Evolutionary conservation across 2,329 filamentous ascomycete genomes (phyloP), one percentile per base, ranked within the genome.

Genomic region (Pseudopithomyces maydicus): DNA sequence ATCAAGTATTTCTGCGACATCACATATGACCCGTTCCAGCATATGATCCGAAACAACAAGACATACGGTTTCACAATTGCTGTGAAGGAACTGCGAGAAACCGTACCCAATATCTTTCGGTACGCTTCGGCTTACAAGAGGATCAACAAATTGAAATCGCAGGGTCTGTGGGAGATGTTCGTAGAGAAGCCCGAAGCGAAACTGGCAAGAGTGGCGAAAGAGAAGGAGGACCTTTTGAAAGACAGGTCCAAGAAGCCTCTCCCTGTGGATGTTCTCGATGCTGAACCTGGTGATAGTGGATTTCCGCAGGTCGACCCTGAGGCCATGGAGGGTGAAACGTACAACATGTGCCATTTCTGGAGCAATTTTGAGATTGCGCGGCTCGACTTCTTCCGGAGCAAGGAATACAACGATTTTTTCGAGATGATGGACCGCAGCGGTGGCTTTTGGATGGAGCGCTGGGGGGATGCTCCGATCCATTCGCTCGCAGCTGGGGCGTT

Each of bases 321-420:
- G 72, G 86, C 88, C 41, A 99, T 99, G 95, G 94, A 98, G 74
- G 92, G 92, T 62, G 95, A 99, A 77, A 91, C 88, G 69, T 99
- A 99, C 83, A 99, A 99, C 80, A 99, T 99, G 95, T 99, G 95
- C 76, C 95, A 99, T 81, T 99, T 97, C 82, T 99, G 95, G 95
- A 97, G 92, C 77, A 99, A 99, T 77, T 99, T 99, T 67, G 95
- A 99, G 78, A 99, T 99, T 79, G 95, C 95, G 14, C 88, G 88
- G 57, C 85, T 99, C 59, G 90, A 91, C 79, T 99, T 92, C 87
- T 98, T 98, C 85, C 88, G 95, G 67, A 97, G 93, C 81, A 94
- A 97, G 79, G 90, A 92, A 73, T 99, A 99, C 75, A 90, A 96
- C 68, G 95, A 97, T 65, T 99, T 99, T 77, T 99, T 99, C 77